Base-by-base conservation (phyloP, 352 stramenopile species). In the Plasmopara halstedii region DNA sequence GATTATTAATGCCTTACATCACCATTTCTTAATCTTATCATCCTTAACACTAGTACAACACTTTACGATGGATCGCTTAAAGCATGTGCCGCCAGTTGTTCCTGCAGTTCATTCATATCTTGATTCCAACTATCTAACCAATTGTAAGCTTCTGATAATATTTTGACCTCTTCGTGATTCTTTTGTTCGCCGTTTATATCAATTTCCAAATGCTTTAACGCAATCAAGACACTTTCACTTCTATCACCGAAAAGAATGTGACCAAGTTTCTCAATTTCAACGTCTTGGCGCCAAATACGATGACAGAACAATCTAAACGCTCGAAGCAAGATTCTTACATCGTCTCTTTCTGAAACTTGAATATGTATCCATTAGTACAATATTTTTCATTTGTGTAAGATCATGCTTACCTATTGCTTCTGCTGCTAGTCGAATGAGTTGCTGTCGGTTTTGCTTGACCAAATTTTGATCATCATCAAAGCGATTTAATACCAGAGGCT, bases 61-160 rank as follows among this genome's bases (percentile, higher is more conserved):
- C 2, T 11, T 45, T 35, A 34, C 39, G 4, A 9, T 35, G 25
- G 15, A 8, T 50, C 19, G 22, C 38, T 22, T 2, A 52, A 27
- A 17, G 41, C 32, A 41, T 40, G 37, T 13, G 13, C 14, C 6
- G 22, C 42, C 38, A 65, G 42, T 42, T 60, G 56, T 19, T 19
- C 5, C 18, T 63, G 43, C 6, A 63, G 27, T 22, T 51, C 42
- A 4, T 18, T 41, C 25, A 63, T 15, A 39, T 63, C 54, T 29
- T 58, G 54, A n/a, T 63, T 51, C 56, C 56, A 65, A 50, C 57
- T 51, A 6, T 26, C 20, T 21, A 45, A 50, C 50, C 51, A 64
- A 2, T 25, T 57, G 13, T 35, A 14, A 6, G 38, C 15, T 2
- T 32, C 26, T 10, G 41, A 13, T 19, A 39, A 19, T 46, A n/a